Conservation (phyloP, 345 rosid species). For the Stellera chamaejasme region DNA sequence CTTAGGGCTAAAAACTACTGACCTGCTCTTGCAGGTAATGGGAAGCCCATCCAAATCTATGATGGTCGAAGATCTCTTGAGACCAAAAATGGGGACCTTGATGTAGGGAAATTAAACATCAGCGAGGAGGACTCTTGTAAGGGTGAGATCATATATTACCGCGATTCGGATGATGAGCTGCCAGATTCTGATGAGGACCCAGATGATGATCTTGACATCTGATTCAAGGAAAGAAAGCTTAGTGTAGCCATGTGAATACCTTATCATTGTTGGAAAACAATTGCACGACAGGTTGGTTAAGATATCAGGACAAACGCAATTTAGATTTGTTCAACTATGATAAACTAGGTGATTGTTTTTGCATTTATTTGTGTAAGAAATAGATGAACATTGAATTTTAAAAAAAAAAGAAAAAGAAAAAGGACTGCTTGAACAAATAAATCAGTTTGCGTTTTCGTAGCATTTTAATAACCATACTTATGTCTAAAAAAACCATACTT, state of each 20-base stretch:
- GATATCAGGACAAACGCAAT: too few species aligned
- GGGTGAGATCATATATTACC: slow-evolving; percentile 77
- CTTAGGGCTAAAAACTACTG: not conserved
- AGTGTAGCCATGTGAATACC: not conserved
- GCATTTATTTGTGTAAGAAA: too few species aligned
- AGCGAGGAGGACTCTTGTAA: slow-evolving; percentile 27
- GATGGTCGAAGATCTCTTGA: slow-evolving; percentile 61
- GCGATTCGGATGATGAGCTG: slow-evolving; percentile 93
- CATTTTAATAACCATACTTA: too few species aligned
- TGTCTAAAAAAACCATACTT: too few species aligned
- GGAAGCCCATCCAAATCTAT: slow-evolving; percentile 64
- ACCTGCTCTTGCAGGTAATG: slow-evolving; percentile 42
- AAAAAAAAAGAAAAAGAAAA: too few species aligned
- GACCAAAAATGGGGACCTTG: slow-evolving; percentile 24
- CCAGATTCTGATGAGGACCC: slow-evolving; percentile 98
- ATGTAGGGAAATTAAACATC: slow-evolving; percentile 20
- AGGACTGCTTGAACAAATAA: too few species aligned
- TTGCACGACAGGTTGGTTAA: too few species aligned
- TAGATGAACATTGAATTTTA: too few species aligned
- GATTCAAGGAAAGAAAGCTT: slow-evolving; percentile 2
- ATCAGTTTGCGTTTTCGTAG: too few species aligned
- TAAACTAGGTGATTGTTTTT: too few species aligned
- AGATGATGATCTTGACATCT: slow-evolving; percentile 93
- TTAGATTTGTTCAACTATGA: too few species aligned
- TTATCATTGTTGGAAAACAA: not conserved